Percentiles rank a stretch among this genome's conserved stretches.
These are phyloP conservation scores for Diaporthe longicolla DNA, from an alignment of 2,329 filamentous ascomycete species.

Conservation along the genomic window DNA sequence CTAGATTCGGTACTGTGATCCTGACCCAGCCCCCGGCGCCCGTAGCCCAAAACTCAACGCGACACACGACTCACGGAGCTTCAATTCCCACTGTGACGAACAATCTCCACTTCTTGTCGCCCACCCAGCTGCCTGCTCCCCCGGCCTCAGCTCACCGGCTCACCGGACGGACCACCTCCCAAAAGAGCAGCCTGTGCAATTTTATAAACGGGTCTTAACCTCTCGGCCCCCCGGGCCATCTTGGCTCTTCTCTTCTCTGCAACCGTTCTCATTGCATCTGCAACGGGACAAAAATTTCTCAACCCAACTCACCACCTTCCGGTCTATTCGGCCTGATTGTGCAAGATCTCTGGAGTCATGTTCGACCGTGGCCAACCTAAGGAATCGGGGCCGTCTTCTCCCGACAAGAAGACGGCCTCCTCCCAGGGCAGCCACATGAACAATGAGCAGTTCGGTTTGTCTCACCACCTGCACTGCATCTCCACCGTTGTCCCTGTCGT, in stretches of 20 bases:
- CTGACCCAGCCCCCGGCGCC: slow-evolving; percentile 27
- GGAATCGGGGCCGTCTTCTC: slow-evolving; percentile 52
- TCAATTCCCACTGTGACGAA: slow-evolving; percentile 28
- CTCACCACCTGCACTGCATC: slow-evolving; percentile 37
- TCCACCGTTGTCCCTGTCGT: not conserved
- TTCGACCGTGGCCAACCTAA: slow-evolving; percentile 52
- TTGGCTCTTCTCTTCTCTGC: slow-evolving; percentile 33
- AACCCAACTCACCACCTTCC: slow-evolving; percentile 38
- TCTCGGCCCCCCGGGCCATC: slow-evolving; percentile 30
- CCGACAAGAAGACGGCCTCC: slow-evolving; percentile 68
- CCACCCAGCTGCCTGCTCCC: slow-evolving; percentile 29
- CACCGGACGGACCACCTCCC: slow-evolving; percentile 34
- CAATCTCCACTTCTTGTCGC: slow-evolving; percentile 34
- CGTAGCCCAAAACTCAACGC: slow-evolving; percentile 23
- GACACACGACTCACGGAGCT: slow-evolving; percentile 29
- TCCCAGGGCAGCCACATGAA: slow-evolving; percentile 76
- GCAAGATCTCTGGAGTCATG: slow-evolving; percentile 48
- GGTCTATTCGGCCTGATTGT: slow-evolving; percentile 44
- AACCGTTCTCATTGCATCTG: slow-evolving; percentile 42
- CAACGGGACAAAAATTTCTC: slow-evolving; percentile 39
- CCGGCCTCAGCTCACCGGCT: slow-evolving; percentile 24
- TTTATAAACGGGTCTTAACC: slow-evolving; percentile 41
- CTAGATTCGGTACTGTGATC: slow-evolving; percentile 34
- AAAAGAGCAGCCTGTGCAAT: slow-evolving; percentile 37
- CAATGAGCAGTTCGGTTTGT: slow-evolving; percentile 76